phyloP scores from a whole-genome alignment of 2,329 filamentous ascomycete species.

The Elsinoe perseae region DNA sequence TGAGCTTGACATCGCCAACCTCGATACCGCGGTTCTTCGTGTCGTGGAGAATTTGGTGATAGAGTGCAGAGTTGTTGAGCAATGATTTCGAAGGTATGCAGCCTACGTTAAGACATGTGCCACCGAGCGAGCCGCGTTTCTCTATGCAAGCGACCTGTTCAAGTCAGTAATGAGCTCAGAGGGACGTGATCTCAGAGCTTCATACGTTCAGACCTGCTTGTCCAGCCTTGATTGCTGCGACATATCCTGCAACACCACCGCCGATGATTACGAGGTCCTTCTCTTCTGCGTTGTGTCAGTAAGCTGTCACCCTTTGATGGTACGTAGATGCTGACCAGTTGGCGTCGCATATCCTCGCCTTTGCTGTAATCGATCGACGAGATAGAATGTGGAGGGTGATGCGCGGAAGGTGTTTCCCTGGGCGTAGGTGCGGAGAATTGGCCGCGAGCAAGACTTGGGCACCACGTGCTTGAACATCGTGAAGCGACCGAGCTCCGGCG shows the following conservation, averaged over 20 bases:
- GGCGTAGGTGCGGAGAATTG: conserved; percentile 19
- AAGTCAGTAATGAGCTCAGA: neutral
- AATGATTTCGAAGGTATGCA: conserved; percentile 99
- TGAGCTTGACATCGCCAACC: conserved; percentile 93
- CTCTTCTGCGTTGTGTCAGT: conserved; percentile 56
- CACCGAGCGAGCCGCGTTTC: conserved; percentile 89
- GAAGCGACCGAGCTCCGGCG: conserved; percentile 7
- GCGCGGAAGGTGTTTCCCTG: conserved; percentile 22
- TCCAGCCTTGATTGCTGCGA: conserved; percentile 97
- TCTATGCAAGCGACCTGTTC: conserved; percentile 88
- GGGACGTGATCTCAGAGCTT: neutral
- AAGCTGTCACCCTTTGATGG: conserved; percentile 19
- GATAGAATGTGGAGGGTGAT: conserved; percentile 36
- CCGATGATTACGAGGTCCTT: conserved; percentile 97
- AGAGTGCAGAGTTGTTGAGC: conserved; percentile 98
- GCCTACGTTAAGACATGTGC: conserved; percentile 97
- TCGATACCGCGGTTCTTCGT: conserved; percentile 96
- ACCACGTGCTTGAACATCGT: conserved; percentile 21
- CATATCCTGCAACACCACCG: conserved; percentile 95
- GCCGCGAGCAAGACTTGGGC: conserved; percentile 20
- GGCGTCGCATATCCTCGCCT: conserved; percentile 51
- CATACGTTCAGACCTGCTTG: conserved; percentile 91
- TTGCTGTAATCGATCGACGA: conserved; percentile 45
- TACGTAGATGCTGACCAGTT: conserved; percentile 35
- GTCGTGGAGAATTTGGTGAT: conserved; percentile 95